Evolutionary conservation across 257 asterid species (phyloP), one percentile per base, ranked within the genome.

Genomic region (Petrea volubilis): DNA sequence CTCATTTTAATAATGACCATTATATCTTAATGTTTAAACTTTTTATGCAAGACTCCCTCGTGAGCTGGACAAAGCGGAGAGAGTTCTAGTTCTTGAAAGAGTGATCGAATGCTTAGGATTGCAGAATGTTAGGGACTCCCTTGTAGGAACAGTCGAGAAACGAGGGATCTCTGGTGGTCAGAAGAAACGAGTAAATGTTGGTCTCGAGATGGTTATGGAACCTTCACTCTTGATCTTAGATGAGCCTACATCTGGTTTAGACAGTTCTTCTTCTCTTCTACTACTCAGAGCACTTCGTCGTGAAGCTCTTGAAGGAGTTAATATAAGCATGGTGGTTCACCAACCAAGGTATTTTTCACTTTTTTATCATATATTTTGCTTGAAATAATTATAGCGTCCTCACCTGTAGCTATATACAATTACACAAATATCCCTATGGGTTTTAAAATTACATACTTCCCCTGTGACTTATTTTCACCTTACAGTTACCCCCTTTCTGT

Each of bases 121-220:
- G 91, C 99, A 95, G 85, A 64, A 78, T 33, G 90, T 95, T 47
- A 79, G 99, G 74, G 96, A 92, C 78, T 95, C 99, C n/a, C 23
- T 95, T 18, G 99, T 95, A 10, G 99, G 99, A 81, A 92, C 97
- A 13, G 97, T 95, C 28, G 99, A 95, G 84, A 87, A 88, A 76
- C 75, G 99, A 84, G 98, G 99, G 72, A 95, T 95, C 40, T 95
- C 99, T 18, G 99, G 99, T 49, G 99, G 99, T 31, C 99, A 92
- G 80, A 90, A 92, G 81, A 95, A 95, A 82, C 78, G 99, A 79
- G 99, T 92, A 51, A 95, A 95, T 76, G 99, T 95, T 33, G 98
- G 99, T 64, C 81, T 95, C 18, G 99, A 95, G 82, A 92, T 95
- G 99, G 99, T 95, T 31, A 95, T 95, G 96, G 99, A 95, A 68